phyloP scores from a whole-genome alignment of 805 yeast species.

The Yamadazyma olivae region DNA sequence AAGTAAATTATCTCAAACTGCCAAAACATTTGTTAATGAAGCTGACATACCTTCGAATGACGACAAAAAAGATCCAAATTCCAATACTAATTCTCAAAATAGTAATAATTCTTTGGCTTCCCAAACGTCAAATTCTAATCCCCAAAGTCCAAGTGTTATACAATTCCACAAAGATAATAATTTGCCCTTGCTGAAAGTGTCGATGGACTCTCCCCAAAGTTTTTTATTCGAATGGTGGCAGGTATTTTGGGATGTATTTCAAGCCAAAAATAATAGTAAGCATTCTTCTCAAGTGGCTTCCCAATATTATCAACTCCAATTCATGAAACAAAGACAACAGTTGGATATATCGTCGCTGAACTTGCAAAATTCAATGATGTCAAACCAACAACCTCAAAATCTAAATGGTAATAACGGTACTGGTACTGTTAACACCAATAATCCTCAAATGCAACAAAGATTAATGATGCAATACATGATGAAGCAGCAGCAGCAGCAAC shows the following conservation, averaged over 20 bases:
- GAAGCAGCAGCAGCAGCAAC: conserved; percentile 10
- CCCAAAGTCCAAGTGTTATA: conserved; percentile 9
- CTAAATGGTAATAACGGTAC: background rate
- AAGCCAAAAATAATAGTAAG: conserved; percentile 59
- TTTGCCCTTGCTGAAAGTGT: conserved; percentile 48
- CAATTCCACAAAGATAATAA: conserved; percentile 38
- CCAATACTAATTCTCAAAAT: background rate
- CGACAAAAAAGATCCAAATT: conserved; percentile 1
- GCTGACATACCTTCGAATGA: conserved; percentile 56
- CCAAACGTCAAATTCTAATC: background rate
- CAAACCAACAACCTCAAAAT: background rate
- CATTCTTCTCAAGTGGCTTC: conserved; percentile 42
- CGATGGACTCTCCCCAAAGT: conserved; percentile 83
- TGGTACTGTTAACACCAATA: conserved; percentile 6
- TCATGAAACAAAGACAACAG: conserved; percentile 58
- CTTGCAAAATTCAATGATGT: conserved; percentile 10
- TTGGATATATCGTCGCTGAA: conserved; percentile 32
- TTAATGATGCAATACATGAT: conserved; percentile 10
- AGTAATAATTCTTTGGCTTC: background rate
- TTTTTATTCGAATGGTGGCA: conserved; percentile 95
- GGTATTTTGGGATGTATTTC: conserved; percentile 90
- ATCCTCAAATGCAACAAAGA: conserved; percentile 9
- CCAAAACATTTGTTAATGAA: conserved; percentile 69
- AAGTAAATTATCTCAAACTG: conserved; percentile 68
- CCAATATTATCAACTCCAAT: conserved; percentile 66